Evolutionary conservation across 306 rosid species (phyloP), one percentile per base, ranked within the genome.

Genomic region (Astragalus membranaceus): DNA sequence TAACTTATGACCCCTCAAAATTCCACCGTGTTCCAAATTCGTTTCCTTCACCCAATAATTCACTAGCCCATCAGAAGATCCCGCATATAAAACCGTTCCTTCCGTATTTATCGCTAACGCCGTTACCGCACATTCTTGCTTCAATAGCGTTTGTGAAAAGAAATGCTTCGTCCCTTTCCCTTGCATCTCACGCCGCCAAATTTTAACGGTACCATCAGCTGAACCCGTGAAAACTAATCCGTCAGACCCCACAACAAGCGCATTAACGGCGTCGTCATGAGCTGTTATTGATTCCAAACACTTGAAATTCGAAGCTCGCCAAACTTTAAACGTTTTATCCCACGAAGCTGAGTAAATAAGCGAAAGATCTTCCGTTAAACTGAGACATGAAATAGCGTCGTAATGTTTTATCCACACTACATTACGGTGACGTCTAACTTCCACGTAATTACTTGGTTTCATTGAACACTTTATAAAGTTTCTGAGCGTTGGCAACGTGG

Each of bases 311-410:
- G 97, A 81, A 3, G 84, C 69, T 14, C 85, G 65, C 97, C 99
- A 95, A 0, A 95, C 95, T 41, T 91, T 95, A 44, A 95, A 95
- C 2, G 95, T 88, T 33, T 86, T 91, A 33, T 95, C 99, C 99
- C 99, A 91, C 0, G 97, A 95, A 1, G 97, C 95, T 0, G 99
- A 95, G 83, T 91, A 95, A 0, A 95, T 85, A 3, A 84, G 65
- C 0, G 78, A 5, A 20, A 61, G 70, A 43, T 95, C 99, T 15
- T 89, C 88, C 37, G 92, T 89, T 67, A 91, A 9, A 54, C 92
- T 74, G 1, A 95, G 77, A 15, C 89, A 82, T 0, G 99, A 95
- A 29, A 95, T 91, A 0, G 95, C 96, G 11, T 95, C 97, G 52
- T 78, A 81, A 48, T 95, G 97, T 13, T 91, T 91, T 14, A 91